Percentiles rank a stretch among this genome's conserved stretches.
phyloP scores from a whole-genome alignment of 306 rosid species.

The Rubus idaeus region DNA sequence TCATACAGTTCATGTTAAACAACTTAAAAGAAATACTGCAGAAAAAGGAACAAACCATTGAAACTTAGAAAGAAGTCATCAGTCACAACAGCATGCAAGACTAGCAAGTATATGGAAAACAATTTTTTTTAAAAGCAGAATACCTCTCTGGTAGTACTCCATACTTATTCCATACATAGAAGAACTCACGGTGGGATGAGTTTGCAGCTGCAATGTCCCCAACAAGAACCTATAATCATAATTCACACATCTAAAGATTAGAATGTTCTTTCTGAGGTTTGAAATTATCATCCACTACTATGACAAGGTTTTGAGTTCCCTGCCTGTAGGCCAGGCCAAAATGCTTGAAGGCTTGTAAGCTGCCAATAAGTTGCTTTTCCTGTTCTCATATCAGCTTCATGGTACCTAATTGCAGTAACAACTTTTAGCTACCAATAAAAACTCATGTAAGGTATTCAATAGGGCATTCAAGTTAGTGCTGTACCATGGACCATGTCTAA shows the following conservation, averaged over 20 bases:
- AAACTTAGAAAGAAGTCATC: constrained; percentile 21
- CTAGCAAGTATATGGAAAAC: neutral
- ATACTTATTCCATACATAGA: constrained; percentile 77
- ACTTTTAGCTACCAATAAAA: neutral
- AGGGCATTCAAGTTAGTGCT: neutral
- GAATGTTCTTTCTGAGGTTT: constrained; percentile 20
- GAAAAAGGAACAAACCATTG: neutral
- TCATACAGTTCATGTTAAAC: constrained; percentile 31
- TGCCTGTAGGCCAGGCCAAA: constrained; percentile 99
- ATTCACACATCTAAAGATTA: constrained; percentile 26
- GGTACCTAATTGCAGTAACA: constrained; percentile 66
- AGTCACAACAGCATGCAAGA: constrained; percentile 21
- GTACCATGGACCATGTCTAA: constrained; percentile 97
- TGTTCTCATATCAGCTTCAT: constrained; percentile 96
- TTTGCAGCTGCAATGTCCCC: constrained; percentile 93
- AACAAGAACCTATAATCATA: constrained; percentile 70
- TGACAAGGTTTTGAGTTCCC: constrained; percentile 30
- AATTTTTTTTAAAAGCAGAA: constrained; percentile 25
- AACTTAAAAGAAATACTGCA: constrained; percentile 17
- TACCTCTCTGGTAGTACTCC: constrained; percentile 98
- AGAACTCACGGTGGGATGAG: constrained; percentile 89
- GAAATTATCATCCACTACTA: constrained; percentile 4
- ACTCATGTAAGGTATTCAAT: neutral
- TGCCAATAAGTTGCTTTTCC: constrained; percentile 98
- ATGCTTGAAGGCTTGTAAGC: constrained; percentile 98